These are phyloP conservation scores for Neopestalotiopsis sp. DNA, from an alignment of 2,329 filamentous ascomycete genomes.

Conservation along the genomic window DNA sequence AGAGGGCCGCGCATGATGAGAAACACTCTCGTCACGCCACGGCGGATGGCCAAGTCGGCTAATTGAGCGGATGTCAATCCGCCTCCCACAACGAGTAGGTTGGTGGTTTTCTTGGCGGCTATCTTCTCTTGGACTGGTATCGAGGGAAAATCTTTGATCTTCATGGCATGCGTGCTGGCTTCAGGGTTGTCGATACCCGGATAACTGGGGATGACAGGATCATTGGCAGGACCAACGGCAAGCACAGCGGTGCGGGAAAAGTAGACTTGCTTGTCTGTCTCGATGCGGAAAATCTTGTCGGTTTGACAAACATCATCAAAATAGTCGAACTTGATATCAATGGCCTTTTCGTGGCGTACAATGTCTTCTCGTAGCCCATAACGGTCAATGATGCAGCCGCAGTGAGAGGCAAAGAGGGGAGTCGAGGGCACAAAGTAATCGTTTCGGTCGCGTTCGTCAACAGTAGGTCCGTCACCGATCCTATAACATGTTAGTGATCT, in stretches of 20 bases:
- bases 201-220: constrained; percentile 52
- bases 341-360: constrained; percentile 65
- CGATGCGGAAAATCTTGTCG: constrained; percentile 69
- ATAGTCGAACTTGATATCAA: constrained; percentile 65
- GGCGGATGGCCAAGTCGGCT: constrained; percentile 67
- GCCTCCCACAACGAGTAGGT: constrained; percentile 74
- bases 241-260: constrained; percentile 70
- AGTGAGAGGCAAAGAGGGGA: constrained; percentile 67
- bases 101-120: constrained; percentile 54
- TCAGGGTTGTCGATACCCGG: constrained; percentile 34
- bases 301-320: constrained; percentile 50
- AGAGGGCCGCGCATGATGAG: constrained; percentile 68
- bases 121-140: constrained; percentile 59
- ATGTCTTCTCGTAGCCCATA: constrained; percentile 63
- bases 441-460: constrained; percentile 71
- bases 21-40: constrained; percentile 71
- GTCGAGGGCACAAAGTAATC: constrained; percentile 73
- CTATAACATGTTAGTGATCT: constrained; percentile 29
- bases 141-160: constrained; percentile 65
- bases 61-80: constrained; percentile 80
- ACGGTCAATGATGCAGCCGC: constrained; percentile 58
- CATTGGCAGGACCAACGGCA: constrained; percentile 72
- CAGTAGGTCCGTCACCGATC: constrained; percentile 53
- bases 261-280: constrained; percentile 57
- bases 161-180: constrained; percentile 64